phyloP scores from a whole-genome alignment of 495 filamentous ascomycete species.

The Evansstolkia leycettana region DNA sequence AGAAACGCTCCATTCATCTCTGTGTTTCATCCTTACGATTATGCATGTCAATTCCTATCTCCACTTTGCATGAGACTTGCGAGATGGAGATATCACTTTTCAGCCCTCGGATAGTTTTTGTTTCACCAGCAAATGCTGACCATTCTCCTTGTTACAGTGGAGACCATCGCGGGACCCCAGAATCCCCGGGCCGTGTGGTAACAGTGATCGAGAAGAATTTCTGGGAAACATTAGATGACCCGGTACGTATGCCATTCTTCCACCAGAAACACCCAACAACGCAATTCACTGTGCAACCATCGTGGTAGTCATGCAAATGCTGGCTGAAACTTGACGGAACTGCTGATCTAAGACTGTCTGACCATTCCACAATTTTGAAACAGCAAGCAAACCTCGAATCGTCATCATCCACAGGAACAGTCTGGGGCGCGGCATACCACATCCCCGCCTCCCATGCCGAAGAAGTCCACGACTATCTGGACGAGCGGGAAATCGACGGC shows the following conservation, averaged over 20 bases:
- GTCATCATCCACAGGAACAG: slow-evolving; percentile 39
- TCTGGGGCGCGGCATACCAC: slow-evolving; percentile 92
- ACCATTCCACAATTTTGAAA: background rate
- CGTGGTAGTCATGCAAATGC: too few relatives aligned
- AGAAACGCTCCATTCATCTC: slow-evolving; percentile 1
- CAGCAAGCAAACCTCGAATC: slow-evolving; percentile 26
- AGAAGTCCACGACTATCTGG: slow-evolving; percentile 81
- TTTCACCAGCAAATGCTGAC: background rate
- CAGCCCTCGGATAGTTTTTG: too few relatives aligned
- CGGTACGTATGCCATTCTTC: too few relatives aligned
- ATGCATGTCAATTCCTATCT: too few relatives aligned
- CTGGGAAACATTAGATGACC: slow-evolving; percentile 70
- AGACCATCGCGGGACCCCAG: slow-evolving; percentile 88
- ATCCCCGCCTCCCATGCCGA: slow-evolving; percentile 60
- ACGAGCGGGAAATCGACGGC: slow-evolving; percentile 94
- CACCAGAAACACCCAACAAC: too few relatives aligned
- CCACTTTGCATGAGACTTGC: too few relatives aligned
- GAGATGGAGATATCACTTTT: too few relatives aligned
- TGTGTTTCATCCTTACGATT: too few relatives aligned
- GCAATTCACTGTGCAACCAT: too few relatives aligned
- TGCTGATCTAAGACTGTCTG: background rate
- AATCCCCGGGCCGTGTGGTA: slow-evolving; percentile 79
- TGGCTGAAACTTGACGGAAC: too few relatives aligned
- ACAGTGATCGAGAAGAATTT: slow-evolving; percentile 74
- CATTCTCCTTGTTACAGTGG: slow-evolving; percentile 36